Conservation (phyloP, 805 yeast genomes). For the Lipomyces kockii region DNA sequence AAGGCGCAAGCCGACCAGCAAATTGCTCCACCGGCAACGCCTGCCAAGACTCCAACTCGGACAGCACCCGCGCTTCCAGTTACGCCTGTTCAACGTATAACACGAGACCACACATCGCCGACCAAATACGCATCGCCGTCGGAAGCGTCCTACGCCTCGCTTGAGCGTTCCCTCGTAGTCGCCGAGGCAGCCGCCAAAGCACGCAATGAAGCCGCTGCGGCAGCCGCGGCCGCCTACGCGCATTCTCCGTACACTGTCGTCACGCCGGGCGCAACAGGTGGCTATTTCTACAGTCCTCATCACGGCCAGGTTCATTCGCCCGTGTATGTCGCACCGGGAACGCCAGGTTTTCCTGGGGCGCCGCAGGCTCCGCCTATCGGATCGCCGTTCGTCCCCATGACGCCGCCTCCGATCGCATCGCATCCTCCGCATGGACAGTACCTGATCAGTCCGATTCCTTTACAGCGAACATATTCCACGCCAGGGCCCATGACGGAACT, state of each 20-base stretch:
- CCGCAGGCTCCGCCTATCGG: background rate
- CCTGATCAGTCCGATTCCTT: slow-evolving; percentile 14
- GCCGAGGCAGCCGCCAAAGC: slow-evolving; percentile 31
- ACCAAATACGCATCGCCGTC: slow-evolving; percentile 33
- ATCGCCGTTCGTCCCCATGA: background rate
- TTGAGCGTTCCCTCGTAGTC: slow-evolving; percentile 32
- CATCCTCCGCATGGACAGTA: slow-evolving; percentile 10
- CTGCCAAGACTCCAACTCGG: slow-evolving; percentile 19
- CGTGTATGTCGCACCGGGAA: background rate
- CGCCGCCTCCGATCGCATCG: slow-evolving; percentile 11
- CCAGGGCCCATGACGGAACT: slow-evolving; percentile 18
- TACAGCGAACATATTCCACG: slow-evolving; percentile 25
- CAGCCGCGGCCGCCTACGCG: slow-evolving; percentile 5
- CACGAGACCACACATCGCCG: slow-evolving; percentile 13
- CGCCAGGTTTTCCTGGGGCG: slow-evolving; percentile 1
- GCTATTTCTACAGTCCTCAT: slow-evolving; percentile 3
- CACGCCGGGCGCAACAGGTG: background rate
- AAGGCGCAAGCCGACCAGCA: slow-evolving; percentile 1
- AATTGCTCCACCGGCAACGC: slow-evolving; percentile 24
- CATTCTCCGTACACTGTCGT: background rate
- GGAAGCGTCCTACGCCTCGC: slow-evolving; percentile 34
- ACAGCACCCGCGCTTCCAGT: slow-evolving; percentile 11
- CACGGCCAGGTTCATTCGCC: slow-evolving; percentile 13
- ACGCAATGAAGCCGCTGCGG: slow-evolving; percentile 17
- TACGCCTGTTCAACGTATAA: slow-evolving; percentile 20